A percentile compares a stretch with the other conserved stretches of the same genome.
Conservation (phyloP, 352 stramenopile species). For the Plasmopara viticola region DNA sequence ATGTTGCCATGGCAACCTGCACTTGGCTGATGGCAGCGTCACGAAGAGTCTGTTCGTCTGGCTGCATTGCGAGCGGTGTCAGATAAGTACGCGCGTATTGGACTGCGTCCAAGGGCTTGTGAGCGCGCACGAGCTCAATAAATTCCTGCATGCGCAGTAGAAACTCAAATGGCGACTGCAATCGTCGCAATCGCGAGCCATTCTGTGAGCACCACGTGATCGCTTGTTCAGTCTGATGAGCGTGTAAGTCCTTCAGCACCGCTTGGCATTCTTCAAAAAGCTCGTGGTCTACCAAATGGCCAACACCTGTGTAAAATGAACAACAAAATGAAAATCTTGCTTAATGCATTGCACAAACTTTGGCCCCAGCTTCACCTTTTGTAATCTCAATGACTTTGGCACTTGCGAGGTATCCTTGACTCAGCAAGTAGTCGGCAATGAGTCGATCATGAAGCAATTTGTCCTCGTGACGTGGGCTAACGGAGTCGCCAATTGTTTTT, state of each 20-base stretch:
- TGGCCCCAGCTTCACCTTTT: conserved; percentile 27
- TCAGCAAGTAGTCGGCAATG: conserved; percentile 71
- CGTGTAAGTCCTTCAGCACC: conserved; percentile 50
- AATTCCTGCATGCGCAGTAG: conserved; percentile 69
- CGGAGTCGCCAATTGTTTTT: conserved; percentile 14
- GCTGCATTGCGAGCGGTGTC: conserved; percentile 58
- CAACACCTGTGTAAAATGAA: conserved; percentile 32
- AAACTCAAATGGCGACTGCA: conserved; percentile 71
- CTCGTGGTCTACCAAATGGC: conserved; percentile 59
- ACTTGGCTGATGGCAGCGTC: conserved; percentile 56
- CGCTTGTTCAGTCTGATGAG: conserved; percentile 38
- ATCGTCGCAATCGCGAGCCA: conserved; percentile 55
- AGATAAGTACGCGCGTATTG: conserved; percentile 58
- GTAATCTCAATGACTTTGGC: conserved; percentile 61
- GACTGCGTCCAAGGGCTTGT: conserved; percentile 64
- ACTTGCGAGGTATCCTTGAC: conserved; percentile 53
- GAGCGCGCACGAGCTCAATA: conserved; percentile 67
- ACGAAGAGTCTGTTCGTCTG: conserved; percentile 43
- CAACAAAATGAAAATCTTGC: conserved; percentile 3
- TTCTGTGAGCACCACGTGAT: conserved; percentile 72
- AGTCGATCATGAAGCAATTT: conserved; percentile 38
- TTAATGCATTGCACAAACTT: background rate
- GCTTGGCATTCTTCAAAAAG: conserved; percentile 46
- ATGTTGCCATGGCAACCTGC: conserved; percentile 67
- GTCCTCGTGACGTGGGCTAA: conserved; percentile 1